Percentiles rank a stretch among this genome's conserved stretches.
Conservation (phyloP, 768 basidiomycete species). For the Sistotremastrum niveocremeum region DNA sequence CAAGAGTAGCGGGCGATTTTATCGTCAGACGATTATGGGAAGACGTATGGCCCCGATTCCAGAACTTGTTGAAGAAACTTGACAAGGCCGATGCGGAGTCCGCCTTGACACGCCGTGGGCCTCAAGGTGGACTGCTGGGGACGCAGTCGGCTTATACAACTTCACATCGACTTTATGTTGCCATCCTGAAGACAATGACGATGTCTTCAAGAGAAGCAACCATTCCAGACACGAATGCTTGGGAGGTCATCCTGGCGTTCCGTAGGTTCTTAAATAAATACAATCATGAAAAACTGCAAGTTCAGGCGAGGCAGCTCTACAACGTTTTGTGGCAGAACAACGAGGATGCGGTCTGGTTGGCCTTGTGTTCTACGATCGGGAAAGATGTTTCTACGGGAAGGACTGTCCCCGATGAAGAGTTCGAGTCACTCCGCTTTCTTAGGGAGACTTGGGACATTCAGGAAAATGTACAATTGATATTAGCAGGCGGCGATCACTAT, state of each 20-base stretch:
- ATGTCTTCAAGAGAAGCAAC: conserved; percentile 48
- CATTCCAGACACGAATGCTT: conserved; percentile 53
- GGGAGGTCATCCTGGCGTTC: conserved; percentile 70
- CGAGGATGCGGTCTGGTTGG: conserved; percentile 77
- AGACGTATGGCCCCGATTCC: conserved; percentile 85
- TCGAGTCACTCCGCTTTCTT: conserved; percentile 21
- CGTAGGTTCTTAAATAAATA: conserved; percentile 59
- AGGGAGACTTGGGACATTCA: conserved; percentile 53
- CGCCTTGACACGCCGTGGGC: conserved; percentile 48
- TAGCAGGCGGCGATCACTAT: conserved; percentile 3
- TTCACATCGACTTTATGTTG: conserved; percentile 68
- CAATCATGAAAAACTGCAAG: conserved; percentile 65
- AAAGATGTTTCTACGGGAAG: conserved; percentile 4
- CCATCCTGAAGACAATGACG: conserved; percentile 62
- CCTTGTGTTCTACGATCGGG: conserved; percentile 41
- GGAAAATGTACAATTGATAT: conserved; percentile 20
- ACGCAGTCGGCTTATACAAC: conserved; percentile 66
- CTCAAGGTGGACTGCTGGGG: conserved; percentile 23
- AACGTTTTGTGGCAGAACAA: conserved; percentile 44
- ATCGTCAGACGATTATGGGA: conserved; percentile 82
- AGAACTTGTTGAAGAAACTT: conserved; percentile 41
- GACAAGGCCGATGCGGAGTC: conserved; percentile 49
- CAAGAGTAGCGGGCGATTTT: conserved; percentile 61
- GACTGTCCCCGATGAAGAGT: conserved; percentile 14
- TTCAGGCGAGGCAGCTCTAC: conserved; percentile 52